Percentiles rank a stretch among this genome's conserved stretches.
These are phyloP conservation scores for Microbotryum scabiosae DNA, from an alignment of 1,284 basidiomycete species.

Conservation along the genomic window DNA sequence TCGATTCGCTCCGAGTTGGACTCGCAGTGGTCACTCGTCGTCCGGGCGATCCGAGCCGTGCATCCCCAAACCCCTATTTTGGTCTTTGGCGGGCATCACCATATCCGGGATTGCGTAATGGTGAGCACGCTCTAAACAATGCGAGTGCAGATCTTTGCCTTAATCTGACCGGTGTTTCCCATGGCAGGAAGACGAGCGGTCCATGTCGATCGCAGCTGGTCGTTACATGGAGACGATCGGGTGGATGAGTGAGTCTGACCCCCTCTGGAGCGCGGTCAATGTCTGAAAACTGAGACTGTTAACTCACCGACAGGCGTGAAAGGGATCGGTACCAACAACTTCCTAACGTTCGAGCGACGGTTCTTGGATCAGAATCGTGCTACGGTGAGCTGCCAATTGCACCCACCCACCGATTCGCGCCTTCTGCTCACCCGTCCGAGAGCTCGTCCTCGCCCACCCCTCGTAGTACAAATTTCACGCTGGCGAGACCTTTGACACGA, in stretches of 20 bases:
- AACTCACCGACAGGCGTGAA: constrained; percentile 19
- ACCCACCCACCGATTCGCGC: neutral
- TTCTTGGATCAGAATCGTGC: constrained; percentile 37
- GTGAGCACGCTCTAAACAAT: no score
- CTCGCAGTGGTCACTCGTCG: constrained; percentile 32
- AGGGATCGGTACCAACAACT: constrained; percentile 10
- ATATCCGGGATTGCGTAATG: constrained; percentile 2
- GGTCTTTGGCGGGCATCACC: constrained; percentile 32
- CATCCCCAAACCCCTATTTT: constrained; percentile 34
- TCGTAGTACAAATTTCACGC: constrained; percentile 30
- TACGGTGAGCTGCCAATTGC: constrained; percentile 5
- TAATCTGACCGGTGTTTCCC: constrained; percentile 32
- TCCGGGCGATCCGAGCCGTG: constrained; percentile 27
- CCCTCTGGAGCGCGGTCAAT: neutral
- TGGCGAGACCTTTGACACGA: constrained; percentile 27
- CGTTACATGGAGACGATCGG: constrained; percentile 39
- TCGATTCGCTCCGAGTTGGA: constrained; percentile 24
- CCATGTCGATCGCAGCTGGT: constrained; percentile 35
- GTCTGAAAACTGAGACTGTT: neutral
- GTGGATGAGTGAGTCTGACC: constrained; percentile 27
- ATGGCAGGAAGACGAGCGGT: constrained; percentile 31
- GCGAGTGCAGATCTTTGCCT: neutral
- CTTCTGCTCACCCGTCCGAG: neutral
- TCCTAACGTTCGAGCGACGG: constrained; percentile 25
- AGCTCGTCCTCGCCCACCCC: neutral